Percentiles rank a stretch among this genome's conserved stretches.
phyloP scores from a whole-genome alignment of 2,329 filamentous ascomycete species.

The Pestalotiopsis sp. region DNA sequence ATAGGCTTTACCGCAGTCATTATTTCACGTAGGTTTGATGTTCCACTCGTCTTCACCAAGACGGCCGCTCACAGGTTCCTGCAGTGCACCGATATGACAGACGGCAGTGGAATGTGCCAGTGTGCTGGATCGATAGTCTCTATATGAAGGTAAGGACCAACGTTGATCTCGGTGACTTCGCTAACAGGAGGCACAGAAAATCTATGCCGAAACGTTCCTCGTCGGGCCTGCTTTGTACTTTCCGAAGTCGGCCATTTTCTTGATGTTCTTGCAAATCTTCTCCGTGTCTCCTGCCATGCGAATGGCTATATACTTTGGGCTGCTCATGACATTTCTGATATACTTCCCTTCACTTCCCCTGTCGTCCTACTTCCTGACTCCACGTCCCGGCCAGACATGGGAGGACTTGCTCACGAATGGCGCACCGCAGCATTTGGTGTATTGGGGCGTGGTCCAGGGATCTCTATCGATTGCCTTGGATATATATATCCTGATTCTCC shows the following conservation, averaged over 20 bases:
- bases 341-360: neutral
- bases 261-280: neutral
- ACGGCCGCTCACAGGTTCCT: neutral
- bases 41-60: no score
- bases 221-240: neutral
- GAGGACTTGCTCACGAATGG: neutral
- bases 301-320: neutral
- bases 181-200: neutral
- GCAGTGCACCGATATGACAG: neutral
- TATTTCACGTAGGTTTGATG: neutral
- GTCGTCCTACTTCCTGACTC: neutral
- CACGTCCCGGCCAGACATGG: neutral
- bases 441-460: neutral
- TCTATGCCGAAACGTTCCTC: neutral
- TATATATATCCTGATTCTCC: neutral
- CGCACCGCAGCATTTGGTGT: neutral
- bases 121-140: neutral
- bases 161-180: neutral
- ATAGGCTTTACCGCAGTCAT: neutral
- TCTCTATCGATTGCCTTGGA: neutral
- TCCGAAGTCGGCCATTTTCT: neutral
- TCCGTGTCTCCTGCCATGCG: neutral
- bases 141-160: neutral
- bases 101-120: neutral
- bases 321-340: neutral